Evolutionary conservation across 768 basidiomycete genomes (phyloP).

Genomic region (Pholiota molesta): DNA sequence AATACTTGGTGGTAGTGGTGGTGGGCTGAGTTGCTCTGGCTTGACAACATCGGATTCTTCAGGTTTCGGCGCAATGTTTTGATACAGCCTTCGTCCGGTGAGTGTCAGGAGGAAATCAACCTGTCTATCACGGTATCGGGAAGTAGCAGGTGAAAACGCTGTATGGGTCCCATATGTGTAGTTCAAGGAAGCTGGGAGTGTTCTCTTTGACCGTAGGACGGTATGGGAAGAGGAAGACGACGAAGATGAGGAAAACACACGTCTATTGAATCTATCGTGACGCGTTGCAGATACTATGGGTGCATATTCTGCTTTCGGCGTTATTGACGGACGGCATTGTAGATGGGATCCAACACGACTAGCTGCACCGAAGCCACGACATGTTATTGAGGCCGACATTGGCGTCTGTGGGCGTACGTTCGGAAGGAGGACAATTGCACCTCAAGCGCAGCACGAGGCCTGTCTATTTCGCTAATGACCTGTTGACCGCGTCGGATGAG

Average conservation of each 20-base stretch:
- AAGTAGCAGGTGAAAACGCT: background rate
- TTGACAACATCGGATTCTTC: background rate
- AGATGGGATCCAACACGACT: background rate
- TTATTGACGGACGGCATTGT: background rate
- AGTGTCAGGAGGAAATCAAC: background rate
- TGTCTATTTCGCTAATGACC: background rate
- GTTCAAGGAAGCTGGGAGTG: background rate
- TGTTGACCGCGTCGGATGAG: too few species aligned
- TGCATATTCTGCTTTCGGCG: background rate
- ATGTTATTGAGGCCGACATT: background rate
- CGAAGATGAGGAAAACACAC: background rate
- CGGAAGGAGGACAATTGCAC: background rate
- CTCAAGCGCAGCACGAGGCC: background rate
- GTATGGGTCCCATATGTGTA: background rate
- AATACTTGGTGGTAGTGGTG: background rate
- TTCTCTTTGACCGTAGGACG: background rate
- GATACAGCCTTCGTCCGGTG: background rate
- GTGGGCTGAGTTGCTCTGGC: background rate
- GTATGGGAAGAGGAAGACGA: background rate
- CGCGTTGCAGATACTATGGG: background rate
- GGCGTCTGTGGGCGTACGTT: background rate
- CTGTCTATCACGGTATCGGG: background rate
- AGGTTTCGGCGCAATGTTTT: slow-evolving; percentile 8
- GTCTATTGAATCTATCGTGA: background rate
- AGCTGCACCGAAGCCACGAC: background rate